Percentiles rank a stretch among this genome's conserved stretches.
These are phyloP conservation scores for Naegleria lovaniensis DNA, from an alignment of 208 protist genomes.

Conservation along the genomic window DNA sequence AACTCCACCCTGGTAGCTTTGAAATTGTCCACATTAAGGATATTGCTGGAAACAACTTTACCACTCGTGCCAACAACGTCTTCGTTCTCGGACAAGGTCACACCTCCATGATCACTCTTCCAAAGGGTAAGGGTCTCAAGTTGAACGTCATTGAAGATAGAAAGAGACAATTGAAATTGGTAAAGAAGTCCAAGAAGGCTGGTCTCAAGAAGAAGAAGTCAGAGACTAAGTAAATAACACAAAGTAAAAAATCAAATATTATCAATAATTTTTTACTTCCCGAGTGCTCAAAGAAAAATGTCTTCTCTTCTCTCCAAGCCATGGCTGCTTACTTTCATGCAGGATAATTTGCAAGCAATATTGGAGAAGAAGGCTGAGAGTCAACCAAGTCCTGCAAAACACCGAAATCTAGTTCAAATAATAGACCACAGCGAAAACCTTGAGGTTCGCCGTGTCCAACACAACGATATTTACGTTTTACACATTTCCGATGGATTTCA, in stretches of 20 bases:
- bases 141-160: conserved; percentile 15
- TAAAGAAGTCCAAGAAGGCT: not conserved
- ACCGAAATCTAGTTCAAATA: not conserved
- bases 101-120: conserved; percentile 82
- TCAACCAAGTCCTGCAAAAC: not conserved
- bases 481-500: not conserved
- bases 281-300: too few species aligned
- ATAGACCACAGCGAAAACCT: not conserved
- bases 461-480: not conserved
- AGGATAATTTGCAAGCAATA: not conserved
- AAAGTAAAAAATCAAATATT: not conserved
- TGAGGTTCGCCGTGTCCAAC: too few species aligned
- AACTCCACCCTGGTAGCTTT: conserved; percentile 89
- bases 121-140: conserved; percentile 86
- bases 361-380: not conserved
- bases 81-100: conserved; percentile 94
- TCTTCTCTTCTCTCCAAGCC: not conserved
- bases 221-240: not conserved
- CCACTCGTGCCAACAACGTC: conserved; percentile 95
- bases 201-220: not conserved
- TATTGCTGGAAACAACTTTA: conserved; percentile 80
- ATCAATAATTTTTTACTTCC: too few species aligned
- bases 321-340: not conserved
- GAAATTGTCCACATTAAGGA: conserved; percentile 96
- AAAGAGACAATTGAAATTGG: not conserved